Percentiles rank a stretch among this genome's conserved stretches.
Evolutionary conservation across 305 asterid species (phyloP).

Genomic region (Fraxinus greggii): DNA sequence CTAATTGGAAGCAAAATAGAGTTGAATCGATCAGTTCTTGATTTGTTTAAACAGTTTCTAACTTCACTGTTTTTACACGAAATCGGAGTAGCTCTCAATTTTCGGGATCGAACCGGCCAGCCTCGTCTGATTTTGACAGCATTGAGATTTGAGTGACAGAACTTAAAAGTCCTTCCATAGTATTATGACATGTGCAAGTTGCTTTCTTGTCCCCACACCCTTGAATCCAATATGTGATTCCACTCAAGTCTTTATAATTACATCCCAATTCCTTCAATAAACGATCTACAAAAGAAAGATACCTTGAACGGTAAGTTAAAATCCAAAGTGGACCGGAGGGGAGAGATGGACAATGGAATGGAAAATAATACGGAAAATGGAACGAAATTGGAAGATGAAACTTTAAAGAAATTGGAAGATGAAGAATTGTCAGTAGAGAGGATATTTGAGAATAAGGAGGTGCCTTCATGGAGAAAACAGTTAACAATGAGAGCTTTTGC

Average conservation of each 20-base stretch:
- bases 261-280: neutral
- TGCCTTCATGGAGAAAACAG: constrained; percentile 34
- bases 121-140: neutral
- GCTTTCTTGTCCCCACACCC: neutral
- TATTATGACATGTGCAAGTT: neutral
- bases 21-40: neutral
- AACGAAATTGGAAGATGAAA: neutral
- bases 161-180: neutral
- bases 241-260: neutral
- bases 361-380: neutral
- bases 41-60: neutral
- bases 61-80: neutral
- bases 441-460: constrained; percentile 19
- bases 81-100: neutral
- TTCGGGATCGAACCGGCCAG: neutral
- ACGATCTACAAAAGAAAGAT: neutral
- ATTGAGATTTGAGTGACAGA: neutral
- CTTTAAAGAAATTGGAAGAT: neutral
- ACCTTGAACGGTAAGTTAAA: neutral
- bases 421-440: constrained; percentile 18
- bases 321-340: neutral
- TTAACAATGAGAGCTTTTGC: constrained; percentile 36
- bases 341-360: neutral
- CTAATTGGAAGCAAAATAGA: neutral
- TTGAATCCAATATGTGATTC: neutral